These are phyloP conservation scores for Diaporthe humulicola DNA, from an alignment of 2,329 filamentous ascomycete genomes.

Conservation along the genomic window DNA sequence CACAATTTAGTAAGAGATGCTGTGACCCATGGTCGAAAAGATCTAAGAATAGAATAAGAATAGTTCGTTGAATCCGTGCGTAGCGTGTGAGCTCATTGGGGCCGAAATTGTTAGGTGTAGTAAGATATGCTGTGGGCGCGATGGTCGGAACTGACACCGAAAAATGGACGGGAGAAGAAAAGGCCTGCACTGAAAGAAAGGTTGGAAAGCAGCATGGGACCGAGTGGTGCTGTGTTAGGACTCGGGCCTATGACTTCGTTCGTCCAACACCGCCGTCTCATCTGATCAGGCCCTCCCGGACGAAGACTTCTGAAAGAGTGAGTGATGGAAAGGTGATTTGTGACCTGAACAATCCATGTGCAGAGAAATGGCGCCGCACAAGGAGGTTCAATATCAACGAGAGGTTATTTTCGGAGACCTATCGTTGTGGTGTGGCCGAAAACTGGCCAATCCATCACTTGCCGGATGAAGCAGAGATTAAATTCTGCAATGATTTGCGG, in stretches of 20 bases:
- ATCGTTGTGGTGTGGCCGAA: background rate
- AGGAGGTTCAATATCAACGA: background rate
- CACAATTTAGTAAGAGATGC: slow-evolving; percentile 9
- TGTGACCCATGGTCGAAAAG: background rate
- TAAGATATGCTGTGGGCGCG: slow-evolving; percentile 23
- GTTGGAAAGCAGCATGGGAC: background rate
- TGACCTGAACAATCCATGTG: background rate
- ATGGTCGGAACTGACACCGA: background rate
- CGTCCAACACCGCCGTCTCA: background rate
- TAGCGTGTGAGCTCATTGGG: background rate
- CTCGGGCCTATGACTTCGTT: background rate
- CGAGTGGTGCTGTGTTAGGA: background rate
- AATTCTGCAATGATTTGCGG: background rate
- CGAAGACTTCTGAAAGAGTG: background rate
- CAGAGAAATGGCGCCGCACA: background rate
- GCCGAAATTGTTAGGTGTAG: background rate
- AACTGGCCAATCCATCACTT: background rate
- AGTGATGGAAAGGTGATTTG: background rate
- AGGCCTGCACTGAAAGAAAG: background rate
- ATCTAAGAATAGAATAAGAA: slow-evolving; percentile 25
- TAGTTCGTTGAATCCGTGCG: background rate
- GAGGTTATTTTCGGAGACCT: background rate
- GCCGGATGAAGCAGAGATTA: background rate
- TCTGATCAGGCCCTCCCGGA: background rate
- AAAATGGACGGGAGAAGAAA: background rate